Evolutionary conservation across 2,329 filamentous ascomycete species (phyloP), one percentile per base, ranked within the genome.

Genomic region (Botrytis medusae): DNA sequence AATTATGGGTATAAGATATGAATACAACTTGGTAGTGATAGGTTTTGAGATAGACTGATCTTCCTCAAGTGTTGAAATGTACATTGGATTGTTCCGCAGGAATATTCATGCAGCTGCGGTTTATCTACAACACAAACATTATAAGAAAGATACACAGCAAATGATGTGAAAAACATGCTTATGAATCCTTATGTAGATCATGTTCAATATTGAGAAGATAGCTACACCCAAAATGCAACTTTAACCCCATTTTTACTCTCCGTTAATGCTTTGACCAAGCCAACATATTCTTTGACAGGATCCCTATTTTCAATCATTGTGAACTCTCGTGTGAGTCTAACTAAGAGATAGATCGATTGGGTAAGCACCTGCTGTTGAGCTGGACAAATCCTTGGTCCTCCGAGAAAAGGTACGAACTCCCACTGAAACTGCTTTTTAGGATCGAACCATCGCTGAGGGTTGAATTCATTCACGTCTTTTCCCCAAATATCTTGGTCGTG

Each of bases 381-480:
- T 64, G 80, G 75, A 74, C 79, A 81, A 22, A 81, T 78, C 10
- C 81, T 77, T 12, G 80, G 77, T 14, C 82, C 81, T 8, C 79
- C 78, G 67, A 81, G 80, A 72, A 83, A 80, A 2, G 80, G 80
- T 9, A 82, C 51, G 72, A 81, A 82, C 1, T 76, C 78, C 82
- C 18, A 83, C 34, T 69, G 67, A 44, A 25, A 69, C 18, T 34
- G 54, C 34, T 20, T 61, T 85, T 65, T 86, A 1, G 25, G 32
- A 18, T 62, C 80, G 4, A 76, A 77, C 81, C 81, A 82, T 10
- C 81, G 74, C 44, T 82, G 79, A 0, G 81, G 81, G 1, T 76
- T 74, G 70, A 81, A 82, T 46, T 78, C 77, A 3, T 78, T 74
- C 84, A n/a, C 82, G 78, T 7, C 77, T 18, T 74, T 64, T 0